Conservation (phyloP, 768 basidiomycete genomes). For the Psilocybe cyanescens region DNA sequence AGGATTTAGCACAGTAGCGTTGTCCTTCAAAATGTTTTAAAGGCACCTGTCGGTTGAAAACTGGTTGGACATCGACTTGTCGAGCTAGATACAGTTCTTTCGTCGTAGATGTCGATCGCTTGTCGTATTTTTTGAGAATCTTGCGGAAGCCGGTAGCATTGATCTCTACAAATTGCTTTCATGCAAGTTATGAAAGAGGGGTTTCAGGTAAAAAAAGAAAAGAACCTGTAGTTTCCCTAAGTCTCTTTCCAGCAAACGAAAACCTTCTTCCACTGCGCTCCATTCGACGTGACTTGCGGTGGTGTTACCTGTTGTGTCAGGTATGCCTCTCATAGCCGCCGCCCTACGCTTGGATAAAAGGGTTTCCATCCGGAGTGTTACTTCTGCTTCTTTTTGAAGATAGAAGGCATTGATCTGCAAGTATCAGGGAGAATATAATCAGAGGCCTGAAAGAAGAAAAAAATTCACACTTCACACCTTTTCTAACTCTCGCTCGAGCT, state of each 20-base stretch:
- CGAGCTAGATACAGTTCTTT: conserved; percentile 95
- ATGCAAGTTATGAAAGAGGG: conserved; percentile 13
- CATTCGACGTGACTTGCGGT: conserved; percentile 82
- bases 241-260: conserved; percentile 91
- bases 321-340: conserved; percentile 70
- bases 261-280: conserved; percentile 96
- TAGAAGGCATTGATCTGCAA: conserved; percentile 96
- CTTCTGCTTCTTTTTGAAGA: conserved; percentile 94
- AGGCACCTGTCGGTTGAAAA: conserved; percentile 88
- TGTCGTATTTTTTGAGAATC: conserved; percentile 98
- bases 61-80: conserved; percentile 98
- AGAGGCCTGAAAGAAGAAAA: neutral
- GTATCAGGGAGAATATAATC: neutral
- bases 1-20: conserved; percentile 4
- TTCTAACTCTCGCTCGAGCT: conserved; percentile 94
- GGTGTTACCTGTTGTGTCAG: conserved; percentile 66
- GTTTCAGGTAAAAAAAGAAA: neutral
- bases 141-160: conserved; percentile 97
- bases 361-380: conserved; percentile 90
- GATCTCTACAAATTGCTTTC: conserved; percentile 94
- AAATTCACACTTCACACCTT: conserved; percentile 59
- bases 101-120: conserved; percentile 91
- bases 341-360: conserved; percentile 92
- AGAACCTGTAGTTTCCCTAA: conserved; percentile 90
- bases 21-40: conserved; percentile 20